Evolutionary conservation across 2,329 filamentous ascomycete species (phyloP), one percentile per base, ranked within the genome.

Genomic region (Trichoderma lentiforme): DNA sequence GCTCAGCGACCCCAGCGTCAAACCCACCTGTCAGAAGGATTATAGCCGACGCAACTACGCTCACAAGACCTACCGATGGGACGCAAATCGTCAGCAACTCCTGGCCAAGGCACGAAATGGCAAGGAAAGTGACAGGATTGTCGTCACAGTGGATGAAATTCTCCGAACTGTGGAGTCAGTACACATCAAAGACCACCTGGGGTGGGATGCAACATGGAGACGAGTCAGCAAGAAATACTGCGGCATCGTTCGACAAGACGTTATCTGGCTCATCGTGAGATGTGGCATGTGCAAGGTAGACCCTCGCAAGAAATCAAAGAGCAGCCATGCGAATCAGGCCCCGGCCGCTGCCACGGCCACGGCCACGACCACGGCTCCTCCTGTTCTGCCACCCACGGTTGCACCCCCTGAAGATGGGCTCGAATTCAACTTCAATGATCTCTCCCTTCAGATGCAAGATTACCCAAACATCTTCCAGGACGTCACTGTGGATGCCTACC

Each of bases 191-290:
- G 72, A 71, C 39, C 73, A 74, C 39, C 66, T 66, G 14, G 73
- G 73, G 21, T 74, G 73, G 73, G 73, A 74, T 71, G 72, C 72
- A 14, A 73, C 73, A 4, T 74, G 73, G 73, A 60, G 64, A 9
- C 58, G 67, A 11, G 63, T 73, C 57, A 74, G 60, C 62, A 28
- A 36, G 4, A 15, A 36, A 14, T 74, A 74, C 30, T 71, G 73
- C 53, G 73, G 73, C 6, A 73, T 74, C 56, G 57, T 73, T 63
- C 70, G 73, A 9, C 67, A 66, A 24, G 73, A 74, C 56, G 70
- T 73, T 53, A 74, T 73, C 58, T 73, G 72, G 51, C 63, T 74
- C 24, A 36, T 74, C 21, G 73, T 72, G 53, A 57, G 47, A 57
- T 74, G 73, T 26, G 21, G 43, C 14, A 21, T 71, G 15, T 74